Evolutionary conservation across 345 rosid species (phyloP).

Genomic region (Pistacia vera): DNA sequence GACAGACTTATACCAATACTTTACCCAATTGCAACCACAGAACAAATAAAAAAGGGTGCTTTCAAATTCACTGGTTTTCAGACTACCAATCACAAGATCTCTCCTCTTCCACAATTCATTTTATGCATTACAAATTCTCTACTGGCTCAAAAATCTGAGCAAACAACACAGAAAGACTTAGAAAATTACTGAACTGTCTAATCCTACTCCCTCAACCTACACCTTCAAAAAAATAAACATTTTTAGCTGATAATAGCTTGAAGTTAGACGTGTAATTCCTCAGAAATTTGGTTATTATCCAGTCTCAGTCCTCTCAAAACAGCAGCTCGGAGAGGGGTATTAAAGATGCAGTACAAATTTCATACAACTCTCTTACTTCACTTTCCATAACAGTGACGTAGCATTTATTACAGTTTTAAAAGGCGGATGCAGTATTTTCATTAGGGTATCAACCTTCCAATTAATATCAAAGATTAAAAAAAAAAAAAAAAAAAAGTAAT

Average conservation of each 20-base stretch:
- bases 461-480: not conserved
- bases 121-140: conserved; percentile 3
- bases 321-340: not conserved
- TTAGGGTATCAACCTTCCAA: not conserved
- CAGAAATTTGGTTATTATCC: not conserved
- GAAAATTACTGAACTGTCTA: not conserved
- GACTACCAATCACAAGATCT: not conserved
- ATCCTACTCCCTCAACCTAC: conserved; percentile 2
- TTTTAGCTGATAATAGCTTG: not conserved
- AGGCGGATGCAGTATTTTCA: not conserved
- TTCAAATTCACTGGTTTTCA: conserved; percentile 16
- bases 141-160: conserved; percentile 2
- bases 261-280: not conserved
- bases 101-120: not conserved
- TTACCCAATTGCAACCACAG: not conserved
- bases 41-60: not conserved
- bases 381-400: not conserved
- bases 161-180: not conserved
- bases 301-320: not conserved
- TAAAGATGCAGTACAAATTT: not conserved
- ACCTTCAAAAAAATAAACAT: not conserved
- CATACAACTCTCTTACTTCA: not conserved
- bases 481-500: not conserved
- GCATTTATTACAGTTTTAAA: not conserved
- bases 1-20: not conserved